Conservation (phyloP, 2,329 filamentous ascomycete genomes). For the Tolypocladium tropicale region DNA sequence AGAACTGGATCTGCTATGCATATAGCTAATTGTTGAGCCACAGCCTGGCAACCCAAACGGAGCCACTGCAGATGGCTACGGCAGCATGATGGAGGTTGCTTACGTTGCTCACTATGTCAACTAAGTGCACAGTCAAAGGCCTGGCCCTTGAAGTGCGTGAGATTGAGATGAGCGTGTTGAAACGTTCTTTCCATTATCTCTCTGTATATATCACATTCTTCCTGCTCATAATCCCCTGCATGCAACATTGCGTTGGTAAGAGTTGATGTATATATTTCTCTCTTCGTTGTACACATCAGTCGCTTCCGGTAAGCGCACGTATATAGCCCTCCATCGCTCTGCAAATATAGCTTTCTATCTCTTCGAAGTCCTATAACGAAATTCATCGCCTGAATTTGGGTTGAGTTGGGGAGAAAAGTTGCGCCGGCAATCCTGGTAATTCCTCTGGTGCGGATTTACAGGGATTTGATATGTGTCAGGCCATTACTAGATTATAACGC, state of each 20-base stretch:
- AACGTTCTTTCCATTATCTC: neutral
- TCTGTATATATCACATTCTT: conserved; percentile 7
- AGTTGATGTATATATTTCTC: neutral
- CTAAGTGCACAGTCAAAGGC: neutral
- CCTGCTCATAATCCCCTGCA: neutral
- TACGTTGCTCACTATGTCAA: conserved; percentile 34
- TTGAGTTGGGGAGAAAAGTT: no score
- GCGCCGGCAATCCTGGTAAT: no score
- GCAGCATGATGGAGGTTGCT: conserved; percentile 39
- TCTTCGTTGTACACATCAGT: neutral
- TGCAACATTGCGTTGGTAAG: no score
- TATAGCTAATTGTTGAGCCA: conserved; percentile 2
- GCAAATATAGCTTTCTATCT: neutral
- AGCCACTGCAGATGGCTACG: conserved; percentile 33
- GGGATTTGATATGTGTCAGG: no score
- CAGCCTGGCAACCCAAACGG: conserved; percentile 39
- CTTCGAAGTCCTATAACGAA: no score
- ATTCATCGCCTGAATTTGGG: no score
- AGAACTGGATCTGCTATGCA: neutral
- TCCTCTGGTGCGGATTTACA: no score
- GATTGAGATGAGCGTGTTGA: neutral
- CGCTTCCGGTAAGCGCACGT: conserved; percentile 1
- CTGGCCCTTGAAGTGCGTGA: neutral
- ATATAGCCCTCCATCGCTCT: neutral
- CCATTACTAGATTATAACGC: no score